phyloP scores from a whole-genome alignment of 352 stramenopile species.

The Elongisporangium anandrum region DNA sequence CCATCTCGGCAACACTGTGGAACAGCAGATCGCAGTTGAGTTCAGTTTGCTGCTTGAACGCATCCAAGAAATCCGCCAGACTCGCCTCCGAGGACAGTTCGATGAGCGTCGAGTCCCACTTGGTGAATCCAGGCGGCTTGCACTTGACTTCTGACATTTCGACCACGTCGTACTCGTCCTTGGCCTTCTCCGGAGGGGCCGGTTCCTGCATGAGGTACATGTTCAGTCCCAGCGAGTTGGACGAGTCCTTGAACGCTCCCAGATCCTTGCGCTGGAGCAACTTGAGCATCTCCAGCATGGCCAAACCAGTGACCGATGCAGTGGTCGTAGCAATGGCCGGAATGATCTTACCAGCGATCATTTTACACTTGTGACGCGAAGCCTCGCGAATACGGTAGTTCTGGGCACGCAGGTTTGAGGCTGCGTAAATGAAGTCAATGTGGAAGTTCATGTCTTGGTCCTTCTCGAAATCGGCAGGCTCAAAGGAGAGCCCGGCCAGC shows the following conservation, averaged over 20 bases:
- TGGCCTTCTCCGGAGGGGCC: conserved; percentile 72
- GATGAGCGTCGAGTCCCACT: conserved; percentile 89
- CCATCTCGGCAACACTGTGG: conserved; percentile 70
- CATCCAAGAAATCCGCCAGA: conserved; percentile 56
- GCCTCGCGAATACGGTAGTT: conserved; percentile 85
- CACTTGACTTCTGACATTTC: conserved; percentile 87
- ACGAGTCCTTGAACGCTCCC: conserved; percentile 90
- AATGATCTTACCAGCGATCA: conserved; percentile 99
- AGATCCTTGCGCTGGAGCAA: conserved; percentile 86
- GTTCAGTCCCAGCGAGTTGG: conserved; percentile 90
- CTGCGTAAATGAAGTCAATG: conserved; percentile 97
- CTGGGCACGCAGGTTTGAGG: conserved; percentile 94
- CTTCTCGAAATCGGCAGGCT: conserved; percentile 96
- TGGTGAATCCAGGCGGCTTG: conserved; percentile 87
- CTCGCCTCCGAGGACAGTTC: conserved; percentile 63
- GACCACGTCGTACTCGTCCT: conserved; percentile 90
- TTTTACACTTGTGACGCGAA: conserved; percentile 93
- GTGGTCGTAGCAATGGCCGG: conserved; percentile 99
- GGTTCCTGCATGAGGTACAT: conserved; percentile 92
- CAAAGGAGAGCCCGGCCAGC: conserved; percentile 52
- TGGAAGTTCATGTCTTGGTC: conserved; percentile 95
- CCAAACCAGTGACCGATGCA: conserved; percentile 96
- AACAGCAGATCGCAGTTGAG: conserved; percentile 84
- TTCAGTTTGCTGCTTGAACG: conserved; percentile 66
- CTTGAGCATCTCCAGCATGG: conserved; percentile 92